Evolutionary conservation across 176 grass and related monocot genomes (phyloP).

Genomic region (Areca catechu): DNA sequence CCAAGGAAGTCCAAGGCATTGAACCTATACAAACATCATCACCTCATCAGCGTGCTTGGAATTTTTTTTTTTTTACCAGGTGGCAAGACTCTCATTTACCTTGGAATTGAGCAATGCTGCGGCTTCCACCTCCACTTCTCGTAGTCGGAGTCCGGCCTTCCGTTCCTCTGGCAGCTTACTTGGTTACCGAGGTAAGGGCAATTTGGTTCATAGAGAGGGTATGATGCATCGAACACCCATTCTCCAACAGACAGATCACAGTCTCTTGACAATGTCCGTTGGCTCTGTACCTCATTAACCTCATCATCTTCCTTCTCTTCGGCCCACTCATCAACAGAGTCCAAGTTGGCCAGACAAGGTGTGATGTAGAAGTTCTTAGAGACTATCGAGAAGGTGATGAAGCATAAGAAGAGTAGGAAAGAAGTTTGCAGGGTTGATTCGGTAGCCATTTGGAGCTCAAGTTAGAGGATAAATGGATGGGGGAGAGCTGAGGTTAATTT

Average conservation of each 20-base stretch:
- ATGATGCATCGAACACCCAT: conserved; percentile 35
- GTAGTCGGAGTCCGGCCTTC: conserved; percentile 30
- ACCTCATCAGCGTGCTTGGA: no score
- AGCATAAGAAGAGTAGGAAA: not conserved
- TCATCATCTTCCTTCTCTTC: conserved; percentile 22
- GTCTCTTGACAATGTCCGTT: conserved; percentile 4
- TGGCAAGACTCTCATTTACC: conserved; percentile 3
- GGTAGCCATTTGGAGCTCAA: conserved; percentile 9
- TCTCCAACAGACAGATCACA: conserved; percentile 28
- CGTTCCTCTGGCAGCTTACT: conserved; percentile 24
- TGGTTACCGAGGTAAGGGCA: conserved; percentile 35
- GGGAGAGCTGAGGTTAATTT: no score
- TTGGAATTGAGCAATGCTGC: conserved; percentile 27
- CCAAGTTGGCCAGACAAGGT: conserved; percentile 7
- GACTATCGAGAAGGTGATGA: conserved; percentile 8
- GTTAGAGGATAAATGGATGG: no score
- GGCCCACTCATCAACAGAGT: conserved; percentile 12
- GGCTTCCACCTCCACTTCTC: conserved; percentile 35
- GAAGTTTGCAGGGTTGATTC: not conserved
- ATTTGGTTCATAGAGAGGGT: conserved; percentile 27
- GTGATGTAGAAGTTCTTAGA: conserved; percentile 7
- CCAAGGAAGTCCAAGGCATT: conserved; percentile 39
- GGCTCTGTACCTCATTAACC: conserved; percentile 13
- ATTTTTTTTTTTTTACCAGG: no score
- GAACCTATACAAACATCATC: conserved; percentile 16